These are phyloP conservation scores for Teunomyces atbi DNA, from an alignment of 805 yeast species.

Conservation along the genomic window DNA sequence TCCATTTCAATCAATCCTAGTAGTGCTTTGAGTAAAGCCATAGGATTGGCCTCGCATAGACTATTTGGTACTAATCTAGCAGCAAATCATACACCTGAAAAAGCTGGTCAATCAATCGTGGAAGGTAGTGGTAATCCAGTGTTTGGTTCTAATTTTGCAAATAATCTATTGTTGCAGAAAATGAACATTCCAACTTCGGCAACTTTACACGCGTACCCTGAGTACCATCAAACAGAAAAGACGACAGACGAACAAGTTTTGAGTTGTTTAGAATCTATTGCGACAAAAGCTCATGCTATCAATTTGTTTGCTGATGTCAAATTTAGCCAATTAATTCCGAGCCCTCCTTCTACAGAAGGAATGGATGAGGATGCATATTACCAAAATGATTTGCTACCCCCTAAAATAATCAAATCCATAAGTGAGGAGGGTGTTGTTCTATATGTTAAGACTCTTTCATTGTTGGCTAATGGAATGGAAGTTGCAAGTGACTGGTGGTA, in stretches of 20 bases:
- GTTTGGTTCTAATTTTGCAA: conserved; percentile 33
- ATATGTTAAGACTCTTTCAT: conserved; percentile 78
- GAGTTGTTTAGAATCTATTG: conserved; percentile 62
- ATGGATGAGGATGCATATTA: conserved; percentile 35
- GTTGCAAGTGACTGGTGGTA: conserved; percentile 92
- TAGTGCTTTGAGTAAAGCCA: conserved; percentile 83
- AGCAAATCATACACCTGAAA: conserved; percentile 12
- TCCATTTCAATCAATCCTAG: conserved; percentile 77
- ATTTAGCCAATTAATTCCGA: conserved; percentile 78
- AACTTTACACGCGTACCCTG: conserved; percentile 12
- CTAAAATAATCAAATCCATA: conserved; percentile 52
- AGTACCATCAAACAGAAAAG: conserved; percentile 19
- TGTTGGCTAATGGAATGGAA: conserved; percentile 83
- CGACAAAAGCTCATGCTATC: conserved; percentile 89
- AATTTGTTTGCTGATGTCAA: conserved; percentile 88
- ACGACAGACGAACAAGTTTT: conserved; percentile 37
- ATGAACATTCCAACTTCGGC: conserved; percentile 29
- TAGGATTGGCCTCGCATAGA: conserved; percentile 84
- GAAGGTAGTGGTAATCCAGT: conserved; percentile 11
- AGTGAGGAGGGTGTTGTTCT: conserved; percentile 85
- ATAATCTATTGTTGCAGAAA: conserved; percentile 34
- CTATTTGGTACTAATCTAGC: conserved; percentile 55
- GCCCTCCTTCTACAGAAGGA: conserved; percentile 53
- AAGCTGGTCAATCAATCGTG: conserved; percentile 5
- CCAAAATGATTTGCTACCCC: conserved; percentile 50